These are phyloP conservation scores for Turritis glabra DNA, from an alignment of 345 rosid species.

Conservation along the genomic window DNA sequence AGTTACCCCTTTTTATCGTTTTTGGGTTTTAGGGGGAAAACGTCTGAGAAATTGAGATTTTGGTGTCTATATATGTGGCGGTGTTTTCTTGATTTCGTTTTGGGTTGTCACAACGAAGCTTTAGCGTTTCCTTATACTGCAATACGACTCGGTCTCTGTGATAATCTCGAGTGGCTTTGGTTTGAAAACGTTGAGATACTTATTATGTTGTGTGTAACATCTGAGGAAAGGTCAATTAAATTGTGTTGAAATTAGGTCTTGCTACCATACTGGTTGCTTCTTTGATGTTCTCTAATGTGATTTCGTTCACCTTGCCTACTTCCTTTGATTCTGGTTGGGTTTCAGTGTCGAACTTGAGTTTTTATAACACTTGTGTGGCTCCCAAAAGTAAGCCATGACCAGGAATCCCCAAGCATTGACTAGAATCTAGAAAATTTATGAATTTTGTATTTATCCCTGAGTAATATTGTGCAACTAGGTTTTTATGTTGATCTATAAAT, in stretches of 20 bases:
- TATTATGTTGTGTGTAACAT: slow-evolving; percentile 3
- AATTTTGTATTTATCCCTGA: background rate
- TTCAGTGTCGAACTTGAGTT: background rate
- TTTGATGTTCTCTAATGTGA: background rate
- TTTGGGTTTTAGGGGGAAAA: slow-evolving; percentile 27
- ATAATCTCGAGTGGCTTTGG: background rate
- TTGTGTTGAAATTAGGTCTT: too few species aligned
- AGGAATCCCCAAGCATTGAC: background rate
- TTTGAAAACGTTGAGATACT: background rate
- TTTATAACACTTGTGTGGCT: background rate
- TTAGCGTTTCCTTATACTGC: slow-evolving; percentile 13
- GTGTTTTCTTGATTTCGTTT: background rate
- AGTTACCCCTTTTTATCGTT: slow-evolving; percentile 13
- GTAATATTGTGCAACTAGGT: slow-evolving; percentile 12
- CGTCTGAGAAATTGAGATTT: background rate
- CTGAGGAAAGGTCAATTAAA: background rate
- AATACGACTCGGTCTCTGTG: background rate
- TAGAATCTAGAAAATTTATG: background rate
- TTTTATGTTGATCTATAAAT: background rate
- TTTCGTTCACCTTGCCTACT: background rate
- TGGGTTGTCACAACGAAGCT: background rate
- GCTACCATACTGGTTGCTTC: background rate
- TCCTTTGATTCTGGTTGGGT: background rate
- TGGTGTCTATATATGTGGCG: background rate
- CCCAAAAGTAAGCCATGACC: background rate